These are phyloP conservation scores for Penicillium diatomitis DNA, from an alignment of 495 filamentous ascomycete genomes.

Conservation along the genomic window DNA sequence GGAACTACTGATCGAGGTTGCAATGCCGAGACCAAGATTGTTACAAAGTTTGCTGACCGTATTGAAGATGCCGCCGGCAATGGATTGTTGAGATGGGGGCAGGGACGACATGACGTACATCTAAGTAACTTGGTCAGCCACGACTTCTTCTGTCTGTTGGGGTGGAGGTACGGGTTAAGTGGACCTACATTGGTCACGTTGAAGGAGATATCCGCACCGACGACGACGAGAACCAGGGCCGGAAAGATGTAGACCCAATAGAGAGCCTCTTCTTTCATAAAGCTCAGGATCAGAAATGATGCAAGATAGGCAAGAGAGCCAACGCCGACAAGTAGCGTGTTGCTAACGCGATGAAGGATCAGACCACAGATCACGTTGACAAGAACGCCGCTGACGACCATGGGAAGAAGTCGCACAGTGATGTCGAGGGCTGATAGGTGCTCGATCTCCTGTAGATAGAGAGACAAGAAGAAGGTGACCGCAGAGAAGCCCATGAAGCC, in stretches of 20 bases:
- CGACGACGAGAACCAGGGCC: constrained; percentile 39
- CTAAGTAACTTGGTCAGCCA: constrained; percentile 4
- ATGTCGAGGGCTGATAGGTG: constrained; percentile 33
- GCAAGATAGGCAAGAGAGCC: constrained; percentile 35
- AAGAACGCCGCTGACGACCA: constrained; percentile 41
- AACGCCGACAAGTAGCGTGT: constrained; percentile 37
- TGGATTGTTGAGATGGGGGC: constrained; percentile 24
- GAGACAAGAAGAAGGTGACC: constrained; percentile 26
- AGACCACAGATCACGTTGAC: constrained; percentile 48
- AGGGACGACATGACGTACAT: constrained; percentile 35
- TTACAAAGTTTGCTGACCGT: constrained; percentile 27
- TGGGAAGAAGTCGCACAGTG: constrained; percentile 47
- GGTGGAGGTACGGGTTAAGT: too few relatives aligned
- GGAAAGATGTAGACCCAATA: constrained; percentile 53
- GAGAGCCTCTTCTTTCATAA: constrained; percentile 30
- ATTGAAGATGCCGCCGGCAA: constrained; percentile 31
- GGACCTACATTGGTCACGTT: constrained; percentile 44
- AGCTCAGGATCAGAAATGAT: constrained; percentile 46
- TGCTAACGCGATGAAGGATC: constrained; percentile 44
- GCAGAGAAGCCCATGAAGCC: constrained; percentile 31
- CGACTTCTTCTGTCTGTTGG: too few relatives aligned
- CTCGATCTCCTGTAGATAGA: constrained; percentile 39
- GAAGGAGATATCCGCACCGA: constrained; percentile 52
- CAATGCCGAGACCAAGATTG: constrained; percentile 24
- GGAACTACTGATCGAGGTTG: constrained; percentile 20